Conservation (phyloP, 108 stramenopile genomes). For the Pseudonitzschia delicatissima region DNA sequence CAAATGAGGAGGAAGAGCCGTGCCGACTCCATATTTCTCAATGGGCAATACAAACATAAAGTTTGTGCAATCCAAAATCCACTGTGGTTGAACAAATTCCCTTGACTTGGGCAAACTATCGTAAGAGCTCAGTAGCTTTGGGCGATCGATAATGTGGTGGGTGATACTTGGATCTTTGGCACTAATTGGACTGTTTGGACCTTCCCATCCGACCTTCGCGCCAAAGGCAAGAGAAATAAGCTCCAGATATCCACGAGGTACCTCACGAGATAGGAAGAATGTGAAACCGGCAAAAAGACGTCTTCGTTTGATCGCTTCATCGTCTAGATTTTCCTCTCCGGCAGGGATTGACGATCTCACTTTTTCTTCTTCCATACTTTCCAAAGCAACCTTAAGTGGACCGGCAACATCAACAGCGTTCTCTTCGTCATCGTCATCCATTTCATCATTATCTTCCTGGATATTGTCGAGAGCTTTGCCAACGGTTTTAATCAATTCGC, state of each 20-base stretch:
- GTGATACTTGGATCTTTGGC: conserved; percentile 88
- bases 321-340: conserved; percentile 40
- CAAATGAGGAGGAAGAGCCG: conserved; percentile 91
- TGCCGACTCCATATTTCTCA: conserved; percentile 88
- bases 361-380: conserved; percentile 62
- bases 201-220: conserved; percentile 94
- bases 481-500: conserved; percentile 57
- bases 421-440: conserved; percentile 63
- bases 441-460: conserved; percentile 43
- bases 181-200: conserved; percentile 80
- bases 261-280: conserved; percentile 93
- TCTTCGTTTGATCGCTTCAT: conserved; percentile 69
- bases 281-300: conserved; percentile 80
- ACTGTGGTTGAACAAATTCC: conserved; percentile 98
- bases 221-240: conserved; percentile 89
- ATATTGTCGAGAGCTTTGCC: conserved; percentile 69
- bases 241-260: conserved; percentile 91
- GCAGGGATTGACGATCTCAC: conserved; percentile 34
- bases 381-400: conserved; percentile 78
- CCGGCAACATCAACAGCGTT: conserved; percentile 70
- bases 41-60: conserved; percentile 88
- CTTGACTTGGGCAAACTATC: conserved; percentile 68
- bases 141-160: conserved; percentile 92
- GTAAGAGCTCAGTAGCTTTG: conserved; percentile 66
- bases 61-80: conserved; percentile 96